These are phyloP conservation scores for Metarhizium sp. DNA, from an alignment of 2,329 filamentous ascomycete species.

Conservation along the genomic window DNA sequence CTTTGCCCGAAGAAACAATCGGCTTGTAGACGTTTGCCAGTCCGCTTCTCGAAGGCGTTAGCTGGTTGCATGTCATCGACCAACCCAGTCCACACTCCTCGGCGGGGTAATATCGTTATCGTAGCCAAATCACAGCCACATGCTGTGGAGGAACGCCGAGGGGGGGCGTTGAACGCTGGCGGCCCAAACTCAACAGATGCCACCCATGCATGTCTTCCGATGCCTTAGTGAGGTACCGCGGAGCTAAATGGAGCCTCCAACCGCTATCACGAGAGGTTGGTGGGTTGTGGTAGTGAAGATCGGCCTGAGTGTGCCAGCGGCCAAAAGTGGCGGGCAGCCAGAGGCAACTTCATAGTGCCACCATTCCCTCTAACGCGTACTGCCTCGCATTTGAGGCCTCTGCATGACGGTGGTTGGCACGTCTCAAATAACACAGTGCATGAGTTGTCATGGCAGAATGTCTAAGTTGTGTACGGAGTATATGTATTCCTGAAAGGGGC, in stretches of 20 bases:
- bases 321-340: not conserved
- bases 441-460: too few relatives aligned
- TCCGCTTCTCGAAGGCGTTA: not conserved
- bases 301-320: not conserved
- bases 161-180: too few relatives aligned
- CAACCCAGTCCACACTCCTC: not conserved
- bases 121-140: not conserved
- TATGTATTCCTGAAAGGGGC: too few relatives aligned
- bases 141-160: not conserved
- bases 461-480: too few relatives aligned
- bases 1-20: not conserved
- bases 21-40: not conserved
- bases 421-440: too few relatives aligned
- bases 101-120: not conserved
- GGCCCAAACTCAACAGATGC: too few relatives aligned
- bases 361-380: not conserved
- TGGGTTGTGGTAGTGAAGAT: not conserved
- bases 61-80: not conserved
- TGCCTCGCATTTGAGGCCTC: too few relatives aligned
- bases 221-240: slow-evolving; percentile 1
- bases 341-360: not conserved
- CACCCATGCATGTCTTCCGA: not conserved
- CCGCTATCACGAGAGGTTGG: not conserved
- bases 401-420: too few relatives aligned
- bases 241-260: not conserved